A percentile compares a stretch with the other conserved stretches of the same genome.
These are phyloP conservation scores for Oryza meridionalis DNA, from an alignment of 176 grass and related monocot species.

Conservation along the genomic window DNA sequence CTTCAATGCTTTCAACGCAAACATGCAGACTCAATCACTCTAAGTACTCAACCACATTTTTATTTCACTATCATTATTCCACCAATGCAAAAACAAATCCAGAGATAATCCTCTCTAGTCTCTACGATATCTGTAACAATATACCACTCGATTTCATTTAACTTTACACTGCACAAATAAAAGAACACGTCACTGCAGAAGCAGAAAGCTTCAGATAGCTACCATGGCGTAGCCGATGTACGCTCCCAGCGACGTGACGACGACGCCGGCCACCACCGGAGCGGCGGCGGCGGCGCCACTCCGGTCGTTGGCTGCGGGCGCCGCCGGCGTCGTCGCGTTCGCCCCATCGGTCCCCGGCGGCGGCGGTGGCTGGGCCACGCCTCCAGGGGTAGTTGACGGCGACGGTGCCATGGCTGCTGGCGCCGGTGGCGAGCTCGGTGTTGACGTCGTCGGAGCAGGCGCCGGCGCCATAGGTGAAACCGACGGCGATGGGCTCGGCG, in stretches of 20 bases:
- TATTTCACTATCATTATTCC: constrained; percentile 1
- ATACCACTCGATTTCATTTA: neutral
- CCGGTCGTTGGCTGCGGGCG: neutral
- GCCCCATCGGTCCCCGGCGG: neutral
- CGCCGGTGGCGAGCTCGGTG: constrained; percentile 29
- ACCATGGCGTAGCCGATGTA: constrained; percentile 52
- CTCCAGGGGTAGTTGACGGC: constrained; percentile 27
- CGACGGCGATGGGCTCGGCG: neutral
- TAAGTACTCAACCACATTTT: neutral
- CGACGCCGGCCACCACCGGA: neutral
- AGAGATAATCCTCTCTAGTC: neutral
- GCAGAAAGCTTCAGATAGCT: constrained; percentile 6
- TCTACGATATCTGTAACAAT: neutral
- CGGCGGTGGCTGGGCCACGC: constrained; percentile 21
- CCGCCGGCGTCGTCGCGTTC: constrained; percentile 6
- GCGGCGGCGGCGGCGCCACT: constrained; percentile 16
- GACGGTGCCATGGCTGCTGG: neutral
- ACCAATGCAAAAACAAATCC: constrained; percentile 34
- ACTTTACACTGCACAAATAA: neutral
- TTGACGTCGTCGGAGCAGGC: neutral
- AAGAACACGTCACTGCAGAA: neutral
- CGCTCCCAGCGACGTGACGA: constrained; percentile 46
- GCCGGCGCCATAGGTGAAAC: constrained; percentile 15
- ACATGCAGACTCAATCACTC: neutral
- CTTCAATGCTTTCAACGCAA: too few relatives aligned